Base-by-base conservation (phyloP, 2,329 filamentous ascomycete species). In the Leptodontidium sp. region DNA sequence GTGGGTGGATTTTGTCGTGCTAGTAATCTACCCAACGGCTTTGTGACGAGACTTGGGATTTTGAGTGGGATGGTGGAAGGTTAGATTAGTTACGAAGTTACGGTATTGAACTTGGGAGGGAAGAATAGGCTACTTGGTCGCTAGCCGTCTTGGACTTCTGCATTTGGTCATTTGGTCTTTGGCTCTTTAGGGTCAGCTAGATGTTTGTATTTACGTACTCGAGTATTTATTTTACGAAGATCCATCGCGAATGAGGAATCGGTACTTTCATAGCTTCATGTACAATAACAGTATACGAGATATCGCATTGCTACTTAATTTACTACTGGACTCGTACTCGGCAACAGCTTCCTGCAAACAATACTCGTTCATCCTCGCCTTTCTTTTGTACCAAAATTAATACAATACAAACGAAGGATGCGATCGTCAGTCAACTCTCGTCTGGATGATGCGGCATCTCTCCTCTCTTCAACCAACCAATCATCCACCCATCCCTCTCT, bases 401-500 rank as follows among this genome's bases (percentile, higher is more conserved):
- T 32, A 32, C 29, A 32, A 3, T 32, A 32, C 29, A 32, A 4
- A 32, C 35, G 17, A 11, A 17, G n/a, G 21, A 38, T 14, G 26
- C 26, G 4, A 53, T 32, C 21, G 21, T 21, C 21, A 21, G 21
- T 21, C 15, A 38, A 38, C 2, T 21, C 26, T 29, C 6, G 12
- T 53, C 55, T 58, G 35, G 32, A 24, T 24, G 32, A 24, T 24
- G n/a, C 55, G n/a, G 55, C 55, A 58, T 58, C 55, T 58, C 8
- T 9, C 40, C 21, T 40, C 17, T 12, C 12, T n/a, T 43, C 11
- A 24, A 17, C 8, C 49, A 24, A 24, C 49, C n/a, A 26, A 40
- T n/a, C 40, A 24, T 26, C 24, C 32, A 24, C n/a, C 26, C 35
- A 52, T 1, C 21, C 32, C 35, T 21, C 9, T n/a, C 29, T 26